Base-by-base conservation (phyloP, 2,329 filamentous ascomycete genomes). In the Pezicula radicicola region DNA sequence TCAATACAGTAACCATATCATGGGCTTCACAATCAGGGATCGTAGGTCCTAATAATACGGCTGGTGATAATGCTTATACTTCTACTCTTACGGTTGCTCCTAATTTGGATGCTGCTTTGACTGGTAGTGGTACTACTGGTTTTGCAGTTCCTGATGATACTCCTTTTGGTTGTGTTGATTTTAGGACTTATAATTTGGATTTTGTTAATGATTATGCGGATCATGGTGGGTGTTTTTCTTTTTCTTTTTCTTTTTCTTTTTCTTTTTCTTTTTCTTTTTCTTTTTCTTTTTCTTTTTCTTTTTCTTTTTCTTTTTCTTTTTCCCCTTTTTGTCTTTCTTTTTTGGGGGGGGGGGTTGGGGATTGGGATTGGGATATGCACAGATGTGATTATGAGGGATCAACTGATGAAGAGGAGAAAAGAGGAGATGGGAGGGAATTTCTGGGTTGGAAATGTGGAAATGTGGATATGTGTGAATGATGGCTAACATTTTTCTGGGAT, bases 161-260 rank as follows among this genome's bases (percentile, higher is more conserved):
- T 0, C 83, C 83, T 0, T 86, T 87, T 55, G 85, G 85, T 3
- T 84, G 79, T 61, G 64, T 59, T 1, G 77, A 87, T 62, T 88
- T 88, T 65, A 73, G 83, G 8, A 81, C 77, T 0, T 88, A 88
- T 66, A 88, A 88, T 60, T 70, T 88, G 37, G 79, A 88, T 61
- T 83, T 88, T 56, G 71, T 77, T 18, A 88, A 88, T 59, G 74
- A 80, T 42, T 84, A 75, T 58, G 69, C 72, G 0, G 77, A 78
- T 27, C 61, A 60, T 43, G 52, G 61, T 63, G 41, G 50, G 59
- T 51, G 27, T 25, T 9, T 13, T 10, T 15, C 30, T 30, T 12
- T 19, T 21, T 42, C 7, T 30, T 15, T 16, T 36, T 10, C 6
- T 30, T 13, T 6, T 27, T 27, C 13, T 25, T 5, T 4, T 13